Evolutionary conservation across 2,329 filamentous ascomycete genomes (phyloP), one percentile per base, ranked within the genome.

Genomic region (Cytospora leucostoma): DNA sequence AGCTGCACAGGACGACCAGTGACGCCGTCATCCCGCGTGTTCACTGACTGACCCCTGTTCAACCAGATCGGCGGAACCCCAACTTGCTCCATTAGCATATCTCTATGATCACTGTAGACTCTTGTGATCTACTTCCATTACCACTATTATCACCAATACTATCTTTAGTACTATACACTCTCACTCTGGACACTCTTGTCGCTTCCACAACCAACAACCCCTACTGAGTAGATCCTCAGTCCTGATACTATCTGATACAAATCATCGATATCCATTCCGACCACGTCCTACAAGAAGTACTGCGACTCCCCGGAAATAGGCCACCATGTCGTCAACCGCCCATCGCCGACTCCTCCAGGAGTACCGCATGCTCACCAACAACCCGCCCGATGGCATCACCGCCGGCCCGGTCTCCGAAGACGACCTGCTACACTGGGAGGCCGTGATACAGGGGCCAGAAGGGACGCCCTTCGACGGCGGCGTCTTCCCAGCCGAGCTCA

Each of bases 351-450:
- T 99, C 70, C 93, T 98, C 75, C 91, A 94, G 79, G 95, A 99
- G 82, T 99, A 99, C 83, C 92, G 92, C 74, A 88, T 91, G 67
- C 89, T 99, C 67, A 95, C 93, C 67, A 94, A 92, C 73, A 95
- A 96, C 78, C 92, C 94, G 0, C 94, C 94, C n/a, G 94, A 98
- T 66, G 95, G 95, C 75, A 98, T 99, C 79, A 96, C 92, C 64
- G 95, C 95, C 17, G 95, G 95, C 21, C 95, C 95, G 38, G 82
- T 97, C 66, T 90, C 86, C 68, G 95, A 99, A 81, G 95, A 98
- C 76, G 93, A 99, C 79, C 88, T 98, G 74, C 91, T 97, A 71
- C 82, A 92, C 72, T 99, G 95, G 95, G 95, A 99, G 79, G 95
- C 93, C 10, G 81, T 98, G 67, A 98, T 99, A 72, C 90, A 96